Percentiles rank a stretch among this genome's conserved stretches.
Conservation (phyloP, 345 rosid species). For the Linum lewisii region DNA sequence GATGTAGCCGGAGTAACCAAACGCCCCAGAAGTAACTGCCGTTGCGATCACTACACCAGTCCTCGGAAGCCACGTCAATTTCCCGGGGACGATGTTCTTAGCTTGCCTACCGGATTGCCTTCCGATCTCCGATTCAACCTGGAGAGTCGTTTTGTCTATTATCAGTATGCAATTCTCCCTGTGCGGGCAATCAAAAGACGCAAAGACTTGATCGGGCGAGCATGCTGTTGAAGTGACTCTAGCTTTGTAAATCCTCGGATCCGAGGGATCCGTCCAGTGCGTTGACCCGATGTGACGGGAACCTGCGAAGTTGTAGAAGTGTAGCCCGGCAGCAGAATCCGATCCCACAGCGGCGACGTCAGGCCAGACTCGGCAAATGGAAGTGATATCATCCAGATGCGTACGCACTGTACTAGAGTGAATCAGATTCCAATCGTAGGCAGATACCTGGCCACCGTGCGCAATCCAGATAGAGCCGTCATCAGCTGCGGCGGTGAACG, state of each 20-base stretch:
- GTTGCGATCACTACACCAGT: slow-evolving; percentile 40
- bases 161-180: slow-evolving; percentile 56
- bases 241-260: slow-evolving; percentile 81
- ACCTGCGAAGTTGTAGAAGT: slow-evolving; percentile 61
- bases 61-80: slow-evolving; percentile 59
- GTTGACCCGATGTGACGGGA: slow-evolving; percentile 53
- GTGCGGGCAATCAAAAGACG: slow-evolving; percentile 71
- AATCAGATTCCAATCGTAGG: slow-evolving; percentile 61
- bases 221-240: slow-evolving; percentile 50
- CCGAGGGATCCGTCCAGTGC: slow-evolving; percentile 69
- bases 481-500: slow-evolving; percentile 47
- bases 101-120: slow-evolving; percentile 64
- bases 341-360: slow-evolving; percentile 72
- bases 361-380: slow-evolving; percentile 50
- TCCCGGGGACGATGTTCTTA: slow-evolving; percentile 50
- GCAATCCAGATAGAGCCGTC: slow-evolving; percentile 81
- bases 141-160: slow-evolving; percentile 80
- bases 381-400: slow-evolving; percentile 59
- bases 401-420: slow-evolving; percentile 65
- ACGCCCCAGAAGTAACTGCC: slow-evolving; percentile 53
- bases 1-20: slow-evolving; percentile 82
- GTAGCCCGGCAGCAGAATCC: slow-evolving; percentile 53
- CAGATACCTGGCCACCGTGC: slow-evolving; percentile 85
- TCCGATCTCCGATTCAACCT: slow-evolving; percentile 41
- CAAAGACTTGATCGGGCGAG: slow-evolving; percentile 45